Base-by-base conservation (phyloP, 768 basidiomycete species). In the Cystofilobasidium ferigula region DNA sequence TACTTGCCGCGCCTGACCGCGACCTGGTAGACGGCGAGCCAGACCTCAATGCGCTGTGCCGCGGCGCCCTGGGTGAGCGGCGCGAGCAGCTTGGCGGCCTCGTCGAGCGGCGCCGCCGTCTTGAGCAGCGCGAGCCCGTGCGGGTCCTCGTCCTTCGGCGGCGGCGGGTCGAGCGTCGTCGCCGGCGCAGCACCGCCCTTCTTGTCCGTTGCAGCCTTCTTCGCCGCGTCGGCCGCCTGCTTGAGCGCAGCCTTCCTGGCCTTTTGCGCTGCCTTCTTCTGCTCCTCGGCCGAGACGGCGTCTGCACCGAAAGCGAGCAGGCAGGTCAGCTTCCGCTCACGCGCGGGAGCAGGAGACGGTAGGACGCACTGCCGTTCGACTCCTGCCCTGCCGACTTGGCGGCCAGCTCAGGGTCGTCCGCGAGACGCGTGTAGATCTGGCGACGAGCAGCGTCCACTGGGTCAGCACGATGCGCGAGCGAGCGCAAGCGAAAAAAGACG, bases 231-330 rank as follows among this genome's bases (percentile, higher is more conserved):
- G 38, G 60, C 60, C 4, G 26, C 60, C 35, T 57, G 68, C 62
- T 69, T 70, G 38, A 68, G 61, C 16, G 70, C 68, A 8, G 63
- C 74, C 74, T 88, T 90, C 77, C 89, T 90, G 16, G 87, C 88
- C 75, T 87, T 90, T 76, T 88, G 89, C 74, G 85, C 85, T 0
- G 86, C 86, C 73, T 89, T 88, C 75, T 88, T 88, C 76, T 85
- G 85, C 6, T 82, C 82, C 30, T 82, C 67, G 24, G 61, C 84
- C 4, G 83, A 80, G 26, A 83, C 74, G 36, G 76, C 75, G 24
- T 71, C 81, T 65, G 59, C 7, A 36, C 14, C 16, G 2, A 22
- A 2, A 47, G 32, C 6, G 3, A 57, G 40, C 18, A 48, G 42
- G 20, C n/a, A 47, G 30, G 5, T 14, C 16, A 62, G 2, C 0